Base-by-base conservation (phyloP, 2,329 filamentous ascomycete species). In the Hirsutella thompsonii region DNA sequence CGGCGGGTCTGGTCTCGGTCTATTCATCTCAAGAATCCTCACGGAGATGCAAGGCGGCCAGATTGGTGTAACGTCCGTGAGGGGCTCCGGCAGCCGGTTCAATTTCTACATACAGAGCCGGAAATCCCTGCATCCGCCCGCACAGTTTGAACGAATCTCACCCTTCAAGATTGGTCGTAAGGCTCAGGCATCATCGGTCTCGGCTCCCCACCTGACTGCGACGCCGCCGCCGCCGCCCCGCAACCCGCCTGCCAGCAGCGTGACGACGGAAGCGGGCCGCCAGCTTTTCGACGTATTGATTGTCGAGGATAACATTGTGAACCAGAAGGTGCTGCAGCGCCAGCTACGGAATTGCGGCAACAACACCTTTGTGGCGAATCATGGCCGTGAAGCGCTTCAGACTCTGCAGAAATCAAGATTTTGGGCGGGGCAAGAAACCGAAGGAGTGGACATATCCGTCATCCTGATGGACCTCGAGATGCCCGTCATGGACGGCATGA, bases 391-490 rank as follows among this genome's bases (percentile, higher is more conserved):
- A 52, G 76, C 76, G 1, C 60, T 81, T 2, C 72, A 79, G 38
- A 66, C 70, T 36, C 54, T 81, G 28, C 63, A 70, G 44, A 65
- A 61, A 38, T 78, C 75, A 8, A 63, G 66, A 5, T 78, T 73
- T 53, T 78, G 75, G 75, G 54, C 56, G 19, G 68, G 68, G 13
- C 60, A 67, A 8, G 66, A 68, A 45, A 44, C 57, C 14, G 59
- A 64, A 13, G 69, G 69, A 2, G 59, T 68, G 8, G 69, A 77
- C 37, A 69, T 84, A 20, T 76, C 76, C 8, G 68, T 87, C 36
- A 79, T 89, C 11, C 59, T 89, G 5, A 87, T 89, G 83, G 84
- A 89, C 53, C 68, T 87, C 37, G 83, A 88, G 52, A 89, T 89
- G 83, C 83, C 83, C 1, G 71, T 87, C 35, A 88, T 88, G 83